A percentile compares a stretch with the other conserved stretches of the same genome.
phyloP scores from a whole-genome alignment of 2,329 filamentous ascomycete species.

The Hirsutella minnesotensis region DNA sequence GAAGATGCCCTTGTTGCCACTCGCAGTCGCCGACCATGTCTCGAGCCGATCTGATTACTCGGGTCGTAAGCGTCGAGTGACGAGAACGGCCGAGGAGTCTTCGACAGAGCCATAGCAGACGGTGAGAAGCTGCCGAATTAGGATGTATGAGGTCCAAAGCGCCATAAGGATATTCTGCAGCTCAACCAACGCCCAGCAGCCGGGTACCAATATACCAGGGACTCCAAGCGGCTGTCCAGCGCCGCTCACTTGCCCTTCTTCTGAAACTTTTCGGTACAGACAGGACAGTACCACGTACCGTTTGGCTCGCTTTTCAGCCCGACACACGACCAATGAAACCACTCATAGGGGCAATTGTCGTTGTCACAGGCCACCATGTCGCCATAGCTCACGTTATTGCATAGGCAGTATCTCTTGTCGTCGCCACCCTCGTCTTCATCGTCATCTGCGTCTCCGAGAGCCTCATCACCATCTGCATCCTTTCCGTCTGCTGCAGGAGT shows the following conservation, averaged over 20 bases:
- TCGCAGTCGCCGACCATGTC: too few species aligned
- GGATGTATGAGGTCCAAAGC: too few species aligned
- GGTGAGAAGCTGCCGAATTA: too few species aligned
- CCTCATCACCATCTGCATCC: constrained; percentile 37
- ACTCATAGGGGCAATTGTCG: constrained; percentile 67
- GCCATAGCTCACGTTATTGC: constrained; percentile 72
- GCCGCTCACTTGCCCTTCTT: constrained; percentile 22
- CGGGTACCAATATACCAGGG: too few species aligned
- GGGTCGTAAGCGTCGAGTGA: too few species aligned
- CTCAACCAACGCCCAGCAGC: too few species aligned
- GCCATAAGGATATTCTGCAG: too few species aligned
- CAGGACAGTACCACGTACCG: constrained; percentile 56
- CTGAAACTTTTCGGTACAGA: constrained; percentile 42
- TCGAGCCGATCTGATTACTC: too few species aligned
- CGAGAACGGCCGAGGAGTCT: too few species aligned
- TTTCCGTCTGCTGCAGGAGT: constrained; percentile 22
- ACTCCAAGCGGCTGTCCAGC: background rate
- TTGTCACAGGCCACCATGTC: constrained; percentile 89
- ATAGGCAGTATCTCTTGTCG: constrained; percentile 74
- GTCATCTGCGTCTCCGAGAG: constrained; percentile 40
- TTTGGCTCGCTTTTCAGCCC: constrained; percentile 56
- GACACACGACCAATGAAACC: constrained; percentile 77
- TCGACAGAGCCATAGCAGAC: too few species aligned
- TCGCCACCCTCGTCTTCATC: constrained; percentile 56
- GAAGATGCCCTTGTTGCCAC: too few species aligned